These are phyloP conservation scores for Moesziomyces antarcticus DNA, from an alignment of 1,284 basidiomycete species.

Conservation along the genomic window DNA sequence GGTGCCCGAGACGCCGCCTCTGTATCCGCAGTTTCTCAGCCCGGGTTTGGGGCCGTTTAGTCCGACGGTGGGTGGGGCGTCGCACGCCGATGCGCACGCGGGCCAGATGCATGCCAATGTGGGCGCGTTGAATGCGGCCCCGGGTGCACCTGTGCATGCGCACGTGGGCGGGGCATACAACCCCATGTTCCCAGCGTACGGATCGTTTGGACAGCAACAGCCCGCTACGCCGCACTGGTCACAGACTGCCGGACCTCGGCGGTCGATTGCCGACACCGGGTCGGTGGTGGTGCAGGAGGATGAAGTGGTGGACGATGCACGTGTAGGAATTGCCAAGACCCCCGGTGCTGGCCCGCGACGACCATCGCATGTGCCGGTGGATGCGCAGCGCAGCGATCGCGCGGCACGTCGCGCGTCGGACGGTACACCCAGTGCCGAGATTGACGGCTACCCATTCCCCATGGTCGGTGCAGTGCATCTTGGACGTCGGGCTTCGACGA, in stretches of 20 bases:
- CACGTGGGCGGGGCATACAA: constrained; percentile 18
- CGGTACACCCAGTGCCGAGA: constrained; percentile 31
- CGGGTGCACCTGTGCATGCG: constrained; percentile 42
- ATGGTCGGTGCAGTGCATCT: constrained; percentile 32
- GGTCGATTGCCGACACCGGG: constrained; percentile 1
- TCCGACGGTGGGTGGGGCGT: constrained; percentile 53
- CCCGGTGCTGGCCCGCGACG: constrained; percentile 37
- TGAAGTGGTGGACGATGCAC: constrained; percentile 16
- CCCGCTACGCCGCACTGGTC: constrained; percentile 61
- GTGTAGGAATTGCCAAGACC: constrained; percentile 33
- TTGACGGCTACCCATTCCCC: constrained; percentile 56
- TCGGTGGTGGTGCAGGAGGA: constrained; percentile 7
- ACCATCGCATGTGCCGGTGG: constrained; percentile 19
- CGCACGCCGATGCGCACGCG: constrained; percentile 41
- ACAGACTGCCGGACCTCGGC: constrained; percentile 35
- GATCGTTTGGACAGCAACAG: constrained; percentile 15
- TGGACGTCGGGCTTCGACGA: constrained; percentile 42
- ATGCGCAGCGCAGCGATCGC: too few species aligned
- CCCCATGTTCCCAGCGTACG: constrained; percentile 43
- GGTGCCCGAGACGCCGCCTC: constrained; percentile 68
- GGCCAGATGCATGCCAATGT: not conserved
- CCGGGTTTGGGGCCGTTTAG: constrained; percentile 65
- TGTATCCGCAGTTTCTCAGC: constrained; percentile 67
- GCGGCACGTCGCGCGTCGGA: constrained; percentile 36
- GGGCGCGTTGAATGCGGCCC: constrained; percentile 36